These are phyloP conservation scores for Penicillium aurantiogriseum DNA, from an alignment of 2,329 filamentous ascomycete genomes.

Conservation along the genomic window DNA sequence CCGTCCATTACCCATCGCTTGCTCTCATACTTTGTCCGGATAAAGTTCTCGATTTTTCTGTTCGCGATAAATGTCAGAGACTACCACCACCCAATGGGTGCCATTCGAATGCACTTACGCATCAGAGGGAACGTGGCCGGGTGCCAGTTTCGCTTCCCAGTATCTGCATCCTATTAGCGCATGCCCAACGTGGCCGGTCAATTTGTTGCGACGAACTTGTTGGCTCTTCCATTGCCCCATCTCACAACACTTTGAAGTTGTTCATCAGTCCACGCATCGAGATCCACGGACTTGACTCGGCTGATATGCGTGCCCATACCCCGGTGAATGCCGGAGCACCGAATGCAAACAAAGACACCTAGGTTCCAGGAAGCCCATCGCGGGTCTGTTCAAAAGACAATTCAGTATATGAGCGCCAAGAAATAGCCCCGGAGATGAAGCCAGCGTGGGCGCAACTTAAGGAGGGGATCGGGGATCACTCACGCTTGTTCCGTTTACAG, in stretches of 20 bases:
- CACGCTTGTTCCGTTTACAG: conserved; percentile 98
- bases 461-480: conserved; percentile 34
- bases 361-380: conserved; percentile 99
- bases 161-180: conserved; percentile 50
- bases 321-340: conserved; percentile 96
- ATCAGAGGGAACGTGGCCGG: conserved; percentile 90
- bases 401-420: conserved; percentile 18
- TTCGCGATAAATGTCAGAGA: conserved; percentile 12
- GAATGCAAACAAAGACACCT: conserved; percentile 95
- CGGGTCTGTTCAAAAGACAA: conserved; percentile 62
- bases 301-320: conserved; percentile 99
- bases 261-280: conserved; percentile 98
- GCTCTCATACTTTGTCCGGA: conserved; percentile 96
- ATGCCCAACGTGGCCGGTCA: background rate
- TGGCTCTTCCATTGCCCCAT: conserved; percentile 95
- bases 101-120: conserved; percentile 50
- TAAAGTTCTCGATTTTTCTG: conserved; percentile 98
- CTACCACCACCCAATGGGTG: background rate
- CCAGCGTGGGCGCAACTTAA: conserved; percentile 14
- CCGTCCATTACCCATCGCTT: conserved; percentile 99
- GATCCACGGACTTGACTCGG: conserved; percentile 94
- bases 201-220: conserved; percentile 63
- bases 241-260: conserved; percentile 89
- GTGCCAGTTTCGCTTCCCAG: conserved; percentile 92
- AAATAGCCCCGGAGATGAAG: conserved; percentile 1